Percentiles rank a stretch among this genome's conserved stretches.
phyloP scores from a whole-genome alignment of 345 rosid species.

The Sisymbrium irio region DNA sequence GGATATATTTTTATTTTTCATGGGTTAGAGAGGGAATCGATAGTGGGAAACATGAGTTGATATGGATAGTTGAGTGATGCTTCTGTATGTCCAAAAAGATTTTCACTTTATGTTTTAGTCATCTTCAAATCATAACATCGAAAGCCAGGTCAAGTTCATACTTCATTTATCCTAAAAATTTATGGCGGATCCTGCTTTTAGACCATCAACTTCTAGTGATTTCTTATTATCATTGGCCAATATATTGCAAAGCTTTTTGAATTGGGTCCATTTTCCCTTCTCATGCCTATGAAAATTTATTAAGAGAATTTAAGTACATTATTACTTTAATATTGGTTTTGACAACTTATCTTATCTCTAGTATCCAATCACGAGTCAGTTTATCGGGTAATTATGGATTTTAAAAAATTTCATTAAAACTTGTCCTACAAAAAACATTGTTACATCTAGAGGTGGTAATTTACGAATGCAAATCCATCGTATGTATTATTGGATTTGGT shows the following conservation, averaged over 20 bases:
- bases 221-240: slow-evolving; percentile 3
- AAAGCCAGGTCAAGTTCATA: slow-evolving; percentile 25
- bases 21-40: background rate
- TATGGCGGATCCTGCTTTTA: slow-evolving; percentile 21
- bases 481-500: no score
- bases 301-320: no score
- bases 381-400: no score
- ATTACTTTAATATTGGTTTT: no score
- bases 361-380: no score
- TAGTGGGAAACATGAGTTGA: slow-evolving; percentile 32
- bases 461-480: no score
- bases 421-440: no score
- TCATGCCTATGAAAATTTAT: background rate
- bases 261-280: background rate
- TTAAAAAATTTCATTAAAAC: no score
- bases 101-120: slow-evolving; percentile 28
- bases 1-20: background rate
- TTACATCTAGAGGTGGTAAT: no score
- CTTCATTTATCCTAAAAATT: slow-evolving; percentile 17
- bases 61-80: slow-evolving; percentile 26
- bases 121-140: slow-evolving; percentile 30
- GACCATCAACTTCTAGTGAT: slow-evolving; percentile 33
- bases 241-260: background rate
- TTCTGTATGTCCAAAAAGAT: slow-evolving; percentile 3
- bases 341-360: no score